Evolutionary conservation across 345 rosid species (phyloP).

Genomic region (Alliaria petiolata): DNA sequence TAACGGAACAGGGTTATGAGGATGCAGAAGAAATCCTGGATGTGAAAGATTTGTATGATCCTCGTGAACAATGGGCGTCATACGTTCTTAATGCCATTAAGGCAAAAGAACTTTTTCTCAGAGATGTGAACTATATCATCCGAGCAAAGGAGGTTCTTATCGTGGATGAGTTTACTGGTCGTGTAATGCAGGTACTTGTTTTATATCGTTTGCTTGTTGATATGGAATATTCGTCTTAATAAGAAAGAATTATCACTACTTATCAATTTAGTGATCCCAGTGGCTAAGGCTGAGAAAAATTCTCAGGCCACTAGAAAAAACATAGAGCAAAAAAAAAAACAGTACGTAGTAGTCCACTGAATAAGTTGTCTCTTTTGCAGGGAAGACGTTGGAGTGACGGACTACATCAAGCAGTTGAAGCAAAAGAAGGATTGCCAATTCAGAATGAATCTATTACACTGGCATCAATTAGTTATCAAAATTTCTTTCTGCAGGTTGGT

Average conservation of each 20-base stretch:
- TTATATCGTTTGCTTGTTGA: slow-evolving; percentile 3
- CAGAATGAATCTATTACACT: slow-evolving; percentile 94
- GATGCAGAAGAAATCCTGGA: slow-evolving; percentile 91
- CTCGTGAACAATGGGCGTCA: slow-evolving; percentile 95
- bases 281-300: background rate
- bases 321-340: background rate
- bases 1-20: slow-evolving; percentile 96
- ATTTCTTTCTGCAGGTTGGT: slow-evolving; percentile 96
- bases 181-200: slow-evolving; percentile 87
- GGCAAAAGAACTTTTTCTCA: slow-evolving; percentile 90
- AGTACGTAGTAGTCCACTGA: slow-evolving; percentile 3
- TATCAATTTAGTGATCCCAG: background rate
- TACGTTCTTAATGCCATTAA: slow-evolving; percentile 89
- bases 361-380: slow-evolving; percentile 35
- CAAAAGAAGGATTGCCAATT: slow-evolving; percentile 93
- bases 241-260: background rate
- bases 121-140: slow-evolving; percentile 90
- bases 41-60: slow-evolving; percentile 95
- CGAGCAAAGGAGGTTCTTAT: slow-evolving; percentile 96
- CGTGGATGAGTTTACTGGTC: slow-evolving; percentile 97
- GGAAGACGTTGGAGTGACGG: slow-evolving; percentile 99
- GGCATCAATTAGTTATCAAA: slow-evolving; percentile 96
- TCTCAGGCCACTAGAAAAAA: background rate
- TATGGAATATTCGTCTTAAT: background rate
- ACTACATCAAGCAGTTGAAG: slow-evolving; percentile 99